A percentile compares a stretch with the other conserved stretches of the same genome.
Conservation (phyloP, 345 rosid species). For the Populus nigra region DNA sequence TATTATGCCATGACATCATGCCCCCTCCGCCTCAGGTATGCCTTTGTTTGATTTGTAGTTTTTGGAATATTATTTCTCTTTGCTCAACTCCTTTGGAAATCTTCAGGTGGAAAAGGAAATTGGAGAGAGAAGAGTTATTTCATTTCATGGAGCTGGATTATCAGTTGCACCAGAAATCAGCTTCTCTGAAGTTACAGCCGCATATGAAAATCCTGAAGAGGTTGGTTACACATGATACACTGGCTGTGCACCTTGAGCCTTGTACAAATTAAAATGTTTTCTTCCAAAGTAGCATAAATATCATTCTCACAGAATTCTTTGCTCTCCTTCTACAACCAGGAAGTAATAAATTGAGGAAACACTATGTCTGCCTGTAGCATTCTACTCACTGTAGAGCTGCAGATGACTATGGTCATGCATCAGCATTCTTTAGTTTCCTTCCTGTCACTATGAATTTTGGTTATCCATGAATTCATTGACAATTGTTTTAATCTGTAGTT, state of each 20-base stretch:
- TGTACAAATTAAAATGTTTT: neutral
- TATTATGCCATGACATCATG: conserved; percentile 86
- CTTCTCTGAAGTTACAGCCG: conserved; percentile 50
- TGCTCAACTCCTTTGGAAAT: conserved; percentile 18
- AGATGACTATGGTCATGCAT: too few relatives aligned
- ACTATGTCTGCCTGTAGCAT: too few relatives aligned
- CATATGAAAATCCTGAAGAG: conserved; percentile 64
- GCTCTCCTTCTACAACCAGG: too few relatives aligned
- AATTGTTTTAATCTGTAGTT: too few relatives aligned
- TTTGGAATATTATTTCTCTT: conserved; percentile 7
- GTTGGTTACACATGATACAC: conserved; percentile 35
- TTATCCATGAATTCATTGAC: too few relatives aligned
- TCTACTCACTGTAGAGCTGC: too few relatives aligned
- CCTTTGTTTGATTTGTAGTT: conserved; percentile 7
- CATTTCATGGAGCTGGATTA: conserved; percentile 69
- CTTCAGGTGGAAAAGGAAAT: conserved; percentile 89
- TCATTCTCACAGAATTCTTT: too few relatives aligned
- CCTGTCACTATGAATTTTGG: too few relatives aligned
- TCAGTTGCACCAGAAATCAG: conserved; percentile 63
- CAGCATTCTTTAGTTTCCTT: too few relatives aligned
- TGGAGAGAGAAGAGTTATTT: conserved; percentile 76
- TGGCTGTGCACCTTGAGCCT: conserved; percentile 3
- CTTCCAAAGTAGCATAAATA: too few relatives aligned
- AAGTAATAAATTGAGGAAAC: too few relatives aligned
- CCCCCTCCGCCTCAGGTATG: conserved; percentile 85